phyloP scores from a whole-genome alignment of 805 yeast genomes.

The Clavispora fructus region DNA sequence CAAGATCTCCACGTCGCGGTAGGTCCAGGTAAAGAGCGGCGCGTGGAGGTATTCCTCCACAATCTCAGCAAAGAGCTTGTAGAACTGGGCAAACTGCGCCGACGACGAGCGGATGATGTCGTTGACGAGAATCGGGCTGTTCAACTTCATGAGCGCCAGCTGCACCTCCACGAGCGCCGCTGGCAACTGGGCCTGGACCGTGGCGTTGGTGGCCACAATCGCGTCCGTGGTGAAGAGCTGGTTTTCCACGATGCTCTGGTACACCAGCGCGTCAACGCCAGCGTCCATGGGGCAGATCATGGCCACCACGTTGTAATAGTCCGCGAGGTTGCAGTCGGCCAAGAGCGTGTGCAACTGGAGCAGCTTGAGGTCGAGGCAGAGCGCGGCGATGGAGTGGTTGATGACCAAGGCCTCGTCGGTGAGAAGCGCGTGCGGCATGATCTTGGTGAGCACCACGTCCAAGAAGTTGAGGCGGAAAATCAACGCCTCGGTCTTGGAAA shows the following conservation, averaged over 20 bases:
- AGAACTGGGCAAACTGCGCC: slow-evolving; percentile 44
- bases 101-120: slow-evolving; percentile 50
- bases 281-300: slow-evolving; percentile 66
- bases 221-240: slow-evolving; percentile 44
- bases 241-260: slow-evolving; percentile 61
- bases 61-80: slow-evolving; percentile 34
- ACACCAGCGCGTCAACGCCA: slow-evolving; percentile 54
- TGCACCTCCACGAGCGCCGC: slow-evolving; percentile 57
- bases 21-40: slow-evolving; percentile 46
- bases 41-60: slow-evolving; percentile 31
- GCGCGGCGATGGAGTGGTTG: slow-evolving; percentile 27
- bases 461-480: slow-evolving; percentile 54
- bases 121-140: slow-evolving; percentile 59
- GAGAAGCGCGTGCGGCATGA: slow-evolving; percentile 43
- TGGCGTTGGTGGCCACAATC: slow-evolving; percentile 38
- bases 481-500: slow-evolving; percentile 27
- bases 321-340: slow-evolving; percentile 48
- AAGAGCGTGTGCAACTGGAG: slow-evolving; percentile 46
- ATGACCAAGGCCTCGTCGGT: slow-evolving; percentile 30
- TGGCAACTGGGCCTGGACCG: slow-evolving; percentile 51
- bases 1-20: slow-evolving; percentile 57
- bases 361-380: slow-evolving; percentile 36
- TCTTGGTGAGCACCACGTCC: slow-evolving; percentile 52
- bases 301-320: slow-evolving; percentile 58
- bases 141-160: slow-evolving; percentile 50